Evolutionary conservation across 306 rosid species (phyloP), one percentile per base, ranked within the genome.

Genomic region (Begonia fuchsioides): DNA sequence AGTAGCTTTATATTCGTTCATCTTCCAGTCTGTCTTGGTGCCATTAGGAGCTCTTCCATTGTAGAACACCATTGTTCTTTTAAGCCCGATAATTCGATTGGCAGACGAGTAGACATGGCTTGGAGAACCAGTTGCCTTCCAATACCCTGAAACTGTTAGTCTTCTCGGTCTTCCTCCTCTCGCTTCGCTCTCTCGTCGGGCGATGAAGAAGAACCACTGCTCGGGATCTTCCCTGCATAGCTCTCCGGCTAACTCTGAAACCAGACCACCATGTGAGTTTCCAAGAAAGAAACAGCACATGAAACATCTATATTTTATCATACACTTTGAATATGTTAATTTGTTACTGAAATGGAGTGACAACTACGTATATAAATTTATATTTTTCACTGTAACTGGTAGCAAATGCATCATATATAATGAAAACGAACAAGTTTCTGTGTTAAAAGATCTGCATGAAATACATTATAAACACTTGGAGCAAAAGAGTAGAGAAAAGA

Each of bases 91-190:
- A 17, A 63, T 15, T 17, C 67, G 74, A 52, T 76, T 73, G 9
- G 56, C 64, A 4, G 72, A 74, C 20, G 97, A 78, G 67, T 70
- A 81, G 38, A 88, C 93, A 16, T 43, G 68, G 47, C 58, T 81
- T 0, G 95, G 90, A 41, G 97, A 81, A 0, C 97, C 97, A 2
- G 95, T 88, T 0, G 93, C 95, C 32, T 88, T 88, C 97, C 96
- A 88, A 58, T 76, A 83, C 14, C 96, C 96, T 11, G 44, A 68
- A 10, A 20, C 59, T 1, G 96, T 88, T 15, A 83, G 78, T 44
- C 97, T 61, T 15, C 54, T 84, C 11, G 95, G 93, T 44, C 95
- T 81, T 5, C 95, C 93, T 52, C 97, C 97, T 3, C 90, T 69
- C 1, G 79, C 87, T 75, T 88, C 93, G 48, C 80, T 84, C 49